phyloP scores from a whole-genome alignment of 352 stramenopile genomes.

The Achlya hypogyna region DNA sequence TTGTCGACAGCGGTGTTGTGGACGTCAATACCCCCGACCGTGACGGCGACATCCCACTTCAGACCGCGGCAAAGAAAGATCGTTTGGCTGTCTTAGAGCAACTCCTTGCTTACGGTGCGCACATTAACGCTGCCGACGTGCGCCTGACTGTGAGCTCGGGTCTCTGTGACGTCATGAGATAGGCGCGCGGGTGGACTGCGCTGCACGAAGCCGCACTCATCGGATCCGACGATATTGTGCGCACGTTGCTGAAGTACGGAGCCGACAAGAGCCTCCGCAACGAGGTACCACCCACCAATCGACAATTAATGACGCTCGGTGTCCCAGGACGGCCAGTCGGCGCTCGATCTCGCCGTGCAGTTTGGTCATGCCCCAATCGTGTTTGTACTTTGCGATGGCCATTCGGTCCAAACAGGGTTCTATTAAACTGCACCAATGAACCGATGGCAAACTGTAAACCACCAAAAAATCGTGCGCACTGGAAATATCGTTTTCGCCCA shows the following conservation, averaged over 20 bases:
- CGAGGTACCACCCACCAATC: neutral
- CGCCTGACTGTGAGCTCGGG: no score
- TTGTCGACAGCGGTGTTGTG: neutral
- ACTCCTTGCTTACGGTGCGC: neutral
- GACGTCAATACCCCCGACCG: slow-evolving; percentile 15
- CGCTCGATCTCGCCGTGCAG: slow-evolving; percentile 16
- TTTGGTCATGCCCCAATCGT: slow-evolving; percentile 14
- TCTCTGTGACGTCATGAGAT: no score
- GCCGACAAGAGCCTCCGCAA: slow-evolving; percentile 14
- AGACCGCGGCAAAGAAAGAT: slow-evolving; percentile 11
- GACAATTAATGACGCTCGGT: neutral
- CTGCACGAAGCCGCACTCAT: slow-evolving; percentile 5
- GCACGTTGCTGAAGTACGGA: slow-evolving; percentile 3
- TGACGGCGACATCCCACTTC: slow-evolving; percentile 10
- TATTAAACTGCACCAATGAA: no score
- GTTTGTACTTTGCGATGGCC: slow-evolving; percentile 18
- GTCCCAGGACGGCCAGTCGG: neutral
- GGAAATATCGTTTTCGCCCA: no score
- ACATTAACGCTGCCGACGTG: slow-evolving; percentile 2
- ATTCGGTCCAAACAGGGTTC: neutral
- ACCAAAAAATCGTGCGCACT: no score
- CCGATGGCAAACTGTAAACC: no score
- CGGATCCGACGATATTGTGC: slow-evolving; percentile 13
- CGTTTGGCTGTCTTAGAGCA: neutral
- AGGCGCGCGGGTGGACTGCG: slow-evolving; percentile 14